Percentiles rank a stretch among this genome's conserved stretches.
These are phyloP conservation scores for Colletotrichum godetiae DNA, from an alignment of 2,329 filamentous ascomycete genomes.

Conservation along the genomic window DNA sequence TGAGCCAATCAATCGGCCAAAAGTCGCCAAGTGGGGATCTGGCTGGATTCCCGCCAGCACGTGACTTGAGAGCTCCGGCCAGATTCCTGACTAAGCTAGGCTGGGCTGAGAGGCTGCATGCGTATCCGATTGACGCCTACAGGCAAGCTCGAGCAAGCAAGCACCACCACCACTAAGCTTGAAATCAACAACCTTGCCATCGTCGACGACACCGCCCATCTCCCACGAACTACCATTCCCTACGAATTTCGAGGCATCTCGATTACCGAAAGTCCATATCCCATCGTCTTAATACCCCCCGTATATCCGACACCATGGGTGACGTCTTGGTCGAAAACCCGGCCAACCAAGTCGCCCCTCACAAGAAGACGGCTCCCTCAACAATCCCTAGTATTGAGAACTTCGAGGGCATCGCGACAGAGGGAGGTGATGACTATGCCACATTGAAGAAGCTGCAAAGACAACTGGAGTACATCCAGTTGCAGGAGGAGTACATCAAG, in stretches of 20 bases:
- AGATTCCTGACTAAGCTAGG: conserved; percentile 33
- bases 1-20: conserved; percentile 15
- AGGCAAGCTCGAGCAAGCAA: conserved; percentile 22
- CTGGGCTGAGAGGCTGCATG: conserved; percentile 36
- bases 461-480: conserved; percentile 95
- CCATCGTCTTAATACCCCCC: neutral
- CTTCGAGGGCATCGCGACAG: conserved; percentile 83
- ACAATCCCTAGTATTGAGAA: conserved; percentile 91
- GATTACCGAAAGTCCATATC: neutral
- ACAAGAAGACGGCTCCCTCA: conserved; percentile 83
- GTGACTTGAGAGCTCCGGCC: neutral
- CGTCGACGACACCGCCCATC: conserved; percentile 15
- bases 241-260: neutral
- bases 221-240: neutral
- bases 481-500: conserved; percentile 99
- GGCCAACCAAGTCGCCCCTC: conserved; percentile 77
- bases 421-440: conserved; percentile 92
- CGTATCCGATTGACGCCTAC: conserved; percentile 38
- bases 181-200: conserved; percentile 20
- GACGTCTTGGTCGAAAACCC: conserved; percentile 88
- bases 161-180: neutral
- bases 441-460: conserved; percentile 96
- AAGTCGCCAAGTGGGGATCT: neutral
- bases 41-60: neutral
- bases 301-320: conserved; percentile 71